These are phyloP conservation scores for Apiotrichum sp. DNA, from an alignment of 1,284 basidiomycete species.

Conservation along the genomic window DNA sequence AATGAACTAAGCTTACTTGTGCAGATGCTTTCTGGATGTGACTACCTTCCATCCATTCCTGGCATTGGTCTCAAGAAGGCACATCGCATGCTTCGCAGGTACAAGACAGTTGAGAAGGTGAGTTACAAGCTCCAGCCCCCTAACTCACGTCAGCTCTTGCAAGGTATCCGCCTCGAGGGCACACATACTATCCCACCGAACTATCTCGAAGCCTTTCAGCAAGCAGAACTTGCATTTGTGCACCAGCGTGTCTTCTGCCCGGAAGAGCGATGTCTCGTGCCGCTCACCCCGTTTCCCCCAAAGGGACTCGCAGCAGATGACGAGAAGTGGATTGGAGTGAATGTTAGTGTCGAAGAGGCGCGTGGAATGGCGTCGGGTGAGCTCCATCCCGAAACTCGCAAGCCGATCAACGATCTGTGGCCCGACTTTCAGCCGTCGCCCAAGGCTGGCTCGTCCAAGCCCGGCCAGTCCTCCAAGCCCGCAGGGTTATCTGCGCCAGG, in stretches of 20 bases:
- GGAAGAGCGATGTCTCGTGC: slow-evolving; percentile 57
- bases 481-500: background rate
- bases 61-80: slow-evolving; percentile 98
- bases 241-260: slow-evolving; percentile 94
- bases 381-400: slow-evolving; percentile 65
- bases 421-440: slow-evolving; percentile 50
- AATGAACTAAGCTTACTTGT: background rate
- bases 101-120: slow-evolving; percentile 81
- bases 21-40: slow-evolving; percentile 87
- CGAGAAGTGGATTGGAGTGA: slow-evolving; percentile 69
- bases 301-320: slow-evolving; percentile 55
- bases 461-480: background rate
- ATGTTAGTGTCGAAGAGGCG: slow-evolving; percentile 41
- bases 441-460: background rate
- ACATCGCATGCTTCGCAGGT: slow-evolving; percentile 68
- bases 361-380: slow-evolving; percentile 66
- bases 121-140: background rate
- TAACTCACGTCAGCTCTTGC: slow-evolving; percentile 51
- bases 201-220: slow-evolving; percentile 62
- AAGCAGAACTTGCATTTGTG: slow-evolving; percentile 88
- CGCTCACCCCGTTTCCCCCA: slow-evolving; percentile 58
- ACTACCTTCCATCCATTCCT: slow-evolving; percentile 94
- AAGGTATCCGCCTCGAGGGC: slow-evolving; percentile 72
- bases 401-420: slow-evolving; percentile 73
- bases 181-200: slow-evolving; percentile 70